Evolutionary conservation across 805 yeast species (phyloP), one percentile per base, ranked within the genome.

Genomic region (Torulaspora gathmanii): DNA sequence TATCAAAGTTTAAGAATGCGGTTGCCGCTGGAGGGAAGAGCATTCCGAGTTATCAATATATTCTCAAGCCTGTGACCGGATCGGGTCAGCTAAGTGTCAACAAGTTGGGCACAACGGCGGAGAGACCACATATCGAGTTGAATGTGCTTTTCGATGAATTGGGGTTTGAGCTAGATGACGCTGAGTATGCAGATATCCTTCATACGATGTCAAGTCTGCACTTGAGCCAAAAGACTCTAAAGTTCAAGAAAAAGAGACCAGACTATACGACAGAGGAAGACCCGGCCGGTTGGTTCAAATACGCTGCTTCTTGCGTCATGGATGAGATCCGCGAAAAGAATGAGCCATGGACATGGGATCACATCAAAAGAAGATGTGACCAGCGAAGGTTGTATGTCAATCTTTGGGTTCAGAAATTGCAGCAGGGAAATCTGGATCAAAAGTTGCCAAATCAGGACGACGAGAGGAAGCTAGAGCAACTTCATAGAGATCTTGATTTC

Each of bases 11-110:
- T 57, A 70, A 75, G 50, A 53, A 66, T 1, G 64, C 75, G 4
- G 71, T 80, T 26, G 64, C 68, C 4, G 47, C 59, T 11, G 56
- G 63, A 38, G 59, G 69, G 5, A 58, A 64, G 41, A 53, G 60
- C 1, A 33, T 56, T n/a, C 55, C 68, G 8, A 58, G 61, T 17
- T 63, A 72, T 25, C 85, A 83, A 52, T 83, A 73, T 54, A 68
- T 93, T 7, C 67, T 93, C 47, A 77, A 82, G 45, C 99, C 99
- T 0, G 96, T 93, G 1, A 79, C 88, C 8, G 98, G 98, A 20
- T 71, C 74, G 33, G 98, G 98, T 29, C 83, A 82, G 56, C 65
- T 95, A 27, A 82, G 89, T 0, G 69, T 93, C 12, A 86, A 86
- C 66, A 93, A 93, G 61, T 63, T 71, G 4, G 93, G 93, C 1